Evolutionary conservation across 495 filamentous ascomycete genomes (phyloP).

Genomic region (Penicillium crystallinum): DNA sequence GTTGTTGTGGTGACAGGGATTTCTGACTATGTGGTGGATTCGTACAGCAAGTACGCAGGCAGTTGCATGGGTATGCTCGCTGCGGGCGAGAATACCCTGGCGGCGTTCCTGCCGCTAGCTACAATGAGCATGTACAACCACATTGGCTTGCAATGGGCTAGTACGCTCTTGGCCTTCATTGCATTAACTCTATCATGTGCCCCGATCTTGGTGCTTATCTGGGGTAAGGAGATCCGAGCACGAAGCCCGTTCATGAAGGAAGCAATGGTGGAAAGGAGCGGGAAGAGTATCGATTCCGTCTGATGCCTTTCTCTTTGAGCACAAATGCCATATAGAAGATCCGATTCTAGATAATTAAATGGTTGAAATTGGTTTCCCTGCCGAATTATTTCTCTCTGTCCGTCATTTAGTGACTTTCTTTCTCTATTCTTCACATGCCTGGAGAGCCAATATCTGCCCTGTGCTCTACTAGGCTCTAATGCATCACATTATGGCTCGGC

Average conservation of each 20-base stretch:
- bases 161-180: slow-evolving; percentile 28
- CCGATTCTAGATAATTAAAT: slow-evolving; percentile 2
- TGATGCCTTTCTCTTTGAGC: slow-evolving; percentile 2
- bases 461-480: too few relatives aligned
- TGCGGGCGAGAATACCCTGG: slow-evolving; percentile 22
- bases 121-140: slow-evolving; percentile 28
- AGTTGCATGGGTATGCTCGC: slow-evolving; percentile 21
- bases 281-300: slow-evolving; percentile 23
- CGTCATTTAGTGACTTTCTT: too few relatives aligned
- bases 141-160: slow-evolving; percentile 35
- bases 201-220: slow-evolving; percentile 25
- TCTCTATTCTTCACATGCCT: too few relatives aligned
- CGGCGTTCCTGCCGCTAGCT: slow-evolving; percentile 27
- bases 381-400: too few relatives aligned
- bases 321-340: background rate
- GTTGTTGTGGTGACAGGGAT: slow-evolving; percentile 17
- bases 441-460: too few relatives aligned
- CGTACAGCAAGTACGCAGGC: slow-evolving; percentile 23
- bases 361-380: too few relatives aligned
- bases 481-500: background rate
- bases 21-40: slow-evolving; percentile 22
- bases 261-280: slow-evolving; percentile 24
- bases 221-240: slow-evolving; percentile 26
- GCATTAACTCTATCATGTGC: slow-evolving; percentile 18
- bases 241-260: slow-evolving; percentile 36